Conservation (phyloP, 1,284 basidiomycete species). For the Malassezia equina region DNA sequence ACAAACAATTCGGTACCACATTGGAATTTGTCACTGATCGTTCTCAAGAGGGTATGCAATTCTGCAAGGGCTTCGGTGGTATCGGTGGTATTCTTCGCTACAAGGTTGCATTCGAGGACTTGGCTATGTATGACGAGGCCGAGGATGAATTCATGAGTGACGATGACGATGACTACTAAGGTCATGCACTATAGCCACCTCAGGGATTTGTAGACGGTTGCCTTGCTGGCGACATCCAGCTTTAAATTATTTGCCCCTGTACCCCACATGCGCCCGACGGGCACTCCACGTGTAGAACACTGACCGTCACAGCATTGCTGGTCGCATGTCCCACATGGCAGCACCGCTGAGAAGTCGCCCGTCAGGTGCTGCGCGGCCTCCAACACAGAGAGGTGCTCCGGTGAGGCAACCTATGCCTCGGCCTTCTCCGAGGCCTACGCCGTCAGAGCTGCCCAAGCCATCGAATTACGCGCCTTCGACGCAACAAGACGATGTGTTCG, state of each 20-base stretch:
- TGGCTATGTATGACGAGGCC: conserved; percentile 41
- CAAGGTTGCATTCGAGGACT: conserved; percentile 46
- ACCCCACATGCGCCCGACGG: background rate
- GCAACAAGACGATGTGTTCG: conserved; percentile 3
- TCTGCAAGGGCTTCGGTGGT: conserved; percentile 96
- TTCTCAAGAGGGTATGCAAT: conserved; percentile 96
- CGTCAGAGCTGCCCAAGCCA: background rate
- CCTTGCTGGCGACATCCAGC: background rate
- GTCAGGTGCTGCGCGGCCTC: background rate
- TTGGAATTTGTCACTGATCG: conserved; percentile 51
- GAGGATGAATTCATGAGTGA: conserved; percentile 47
- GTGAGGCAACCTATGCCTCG: background rate
- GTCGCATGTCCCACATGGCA: background rate
- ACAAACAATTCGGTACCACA: conserved; percentile 90
- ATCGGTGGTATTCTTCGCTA: conserved; percentile 79
- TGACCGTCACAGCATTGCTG: background rate
- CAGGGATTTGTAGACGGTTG: background rate
- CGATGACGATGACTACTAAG: conserved; percentile 30
- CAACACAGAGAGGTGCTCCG: background rate
- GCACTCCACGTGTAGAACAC: background rate
- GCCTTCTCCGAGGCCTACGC: background rate
- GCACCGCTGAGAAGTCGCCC: background rate
- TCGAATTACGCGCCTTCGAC: background rate
- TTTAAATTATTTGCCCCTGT: background rate
- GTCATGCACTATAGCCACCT: background rate